phyloP scores from a whole-genome alignment of 495 filamentous ascomycete species.

The Hypoxylon intermedium region DNA sequence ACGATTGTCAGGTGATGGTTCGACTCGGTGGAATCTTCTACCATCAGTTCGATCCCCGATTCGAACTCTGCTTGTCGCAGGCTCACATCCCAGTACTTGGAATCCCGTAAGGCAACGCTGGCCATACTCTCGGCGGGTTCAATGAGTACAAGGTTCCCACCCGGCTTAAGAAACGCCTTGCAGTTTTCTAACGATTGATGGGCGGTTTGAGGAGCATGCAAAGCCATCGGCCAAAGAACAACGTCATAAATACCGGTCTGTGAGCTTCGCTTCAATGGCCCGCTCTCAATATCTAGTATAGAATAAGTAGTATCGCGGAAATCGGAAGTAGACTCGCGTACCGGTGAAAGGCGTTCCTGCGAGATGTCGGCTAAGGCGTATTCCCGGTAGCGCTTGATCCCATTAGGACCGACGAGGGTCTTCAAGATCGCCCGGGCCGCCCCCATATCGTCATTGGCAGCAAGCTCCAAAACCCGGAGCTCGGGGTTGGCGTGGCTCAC shows the following conservation, averaged over 20 bases:
- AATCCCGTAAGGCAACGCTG: no score
- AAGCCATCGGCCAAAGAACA: slow-evolving; percentile 50
- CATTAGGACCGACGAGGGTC: slow-evolving; percentile 32
- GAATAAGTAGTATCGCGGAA: slow-evolving; percentile 28
- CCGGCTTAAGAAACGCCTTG: slow-evolving; percentile 53
- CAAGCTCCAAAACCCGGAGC: slow-evolving; percentile 59
- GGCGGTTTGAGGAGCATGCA: slow-evolving; percentile 57
- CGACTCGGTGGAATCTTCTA: no score
- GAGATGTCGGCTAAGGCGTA: slow-evolving; percentile 61
- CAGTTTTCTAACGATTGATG: slow-evolving; percentile 50
- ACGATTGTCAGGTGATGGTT: slow-evolving; percentile 12
- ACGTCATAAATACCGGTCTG: slow-evolving; percentile 57
- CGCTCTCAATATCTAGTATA: slow-evolving; percentile 52
- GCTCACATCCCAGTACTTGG: no score
- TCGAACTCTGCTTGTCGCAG: slow-evolving; percentile 52
- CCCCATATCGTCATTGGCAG: slow-evolving; percentile 60
- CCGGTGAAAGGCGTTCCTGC: slow-evolving; percentile 52
- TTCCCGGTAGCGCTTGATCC: slow-evolving; percentile 26
- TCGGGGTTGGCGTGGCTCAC: slow-evolving; percentile 45
- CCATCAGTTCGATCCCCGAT: slow-evolving; percentile 51
- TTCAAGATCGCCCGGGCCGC: slow-evolving; percentile 49
- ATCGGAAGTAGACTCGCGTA: slow-evolving; percentile 42
- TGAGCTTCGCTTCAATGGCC: slow-evolving; percentile 52
- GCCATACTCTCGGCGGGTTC: slow-evolving; percentile 35
- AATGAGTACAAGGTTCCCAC: slow-evolving; percentile 44